Conservation (phyloP, 1,284 basidiomycete species). For the Cutaneotrichosporon arboriforme region DNA sequence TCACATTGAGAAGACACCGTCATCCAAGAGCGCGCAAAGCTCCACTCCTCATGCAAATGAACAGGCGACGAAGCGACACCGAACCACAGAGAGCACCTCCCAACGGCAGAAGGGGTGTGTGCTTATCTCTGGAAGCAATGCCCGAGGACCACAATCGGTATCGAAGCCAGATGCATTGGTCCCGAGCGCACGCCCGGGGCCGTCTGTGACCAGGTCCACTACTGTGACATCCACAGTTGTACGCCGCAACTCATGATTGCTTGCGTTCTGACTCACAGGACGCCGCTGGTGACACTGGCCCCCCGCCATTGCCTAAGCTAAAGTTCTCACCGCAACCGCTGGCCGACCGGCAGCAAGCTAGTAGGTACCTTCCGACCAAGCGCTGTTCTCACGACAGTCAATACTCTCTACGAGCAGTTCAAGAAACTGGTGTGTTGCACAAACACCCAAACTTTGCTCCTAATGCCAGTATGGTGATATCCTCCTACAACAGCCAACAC, state of each 20-base stretch:
- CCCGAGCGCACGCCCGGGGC: too few relatives aligned
- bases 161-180: too few relatives aligned
- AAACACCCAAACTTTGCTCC: too few relatives aligned
- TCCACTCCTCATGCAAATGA: not conserved
- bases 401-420: conserved; percentile 37
- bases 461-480: conserved; percentile 32
- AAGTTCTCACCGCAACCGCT: conserved; percentile 30
- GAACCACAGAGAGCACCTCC: not conserved
- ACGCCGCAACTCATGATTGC: too few relatives aligned
- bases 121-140: too few relatives aligned
- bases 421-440: conserved; percentile 35
- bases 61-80: not conserved
- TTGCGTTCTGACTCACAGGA: too few relatives aligned
- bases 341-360: conserved; percentile 37
- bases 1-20: conserved; percentile 11
- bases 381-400: conserved; percentile 17
- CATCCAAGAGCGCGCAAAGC: not conserved
- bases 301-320: conserved; percentile 20
- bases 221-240: not conserved
- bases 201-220: too few relatives aligned
- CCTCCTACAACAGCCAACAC: conserved; percentile 24
- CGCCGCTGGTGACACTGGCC: not conserved
- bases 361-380: conserved; percentile 15
- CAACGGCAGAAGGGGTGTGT: too few relatives aligned
- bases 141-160: too few relatives aligned